A percentile compares a stretch with the other conserved stretches of the same genome.
Evolutionary conservation across 169 alveolate genomes (phyloP).

Genomic region (Cryptosporidium canis): DNA sequence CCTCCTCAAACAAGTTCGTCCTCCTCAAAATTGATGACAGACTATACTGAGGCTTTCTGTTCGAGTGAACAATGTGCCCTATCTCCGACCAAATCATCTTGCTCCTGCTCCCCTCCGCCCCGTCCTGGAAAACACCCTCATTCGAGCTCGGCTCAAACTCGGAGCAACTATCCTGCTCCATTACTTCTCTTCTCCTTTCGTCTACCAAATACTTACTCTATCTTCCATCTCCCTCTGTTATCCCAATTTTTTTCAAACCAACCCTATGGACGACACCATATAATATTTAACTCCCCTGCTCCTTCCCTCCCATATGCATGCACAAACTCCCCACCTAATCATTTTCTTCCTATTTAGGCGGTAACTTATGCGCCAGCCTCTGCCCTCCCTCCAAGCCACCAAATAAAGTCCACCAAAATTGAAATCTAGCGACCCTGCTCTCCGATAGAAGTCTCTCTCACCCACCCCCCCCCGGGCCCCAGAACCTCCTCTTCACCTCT

Average conservation of each 20-base stretch:
- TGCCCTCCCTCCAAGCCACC: too few species aligned
- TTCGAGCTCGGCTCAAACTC: slow-evolving; percentile 2
- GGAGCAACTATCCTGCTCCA: not conserved
- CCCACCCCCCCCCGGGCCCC: not conserved
- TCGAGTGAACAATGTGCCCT: slow-evolving; percentile 56
- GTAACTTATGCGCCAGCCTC: not conserved
- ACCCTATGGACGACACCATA: too few species aligned
- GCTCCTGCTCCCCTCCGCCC: not conserved
- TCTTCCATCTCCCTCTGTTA: not conserved
- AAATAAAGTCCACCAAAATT: too few species aligned
- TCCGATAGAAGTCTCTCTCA: not conserved
- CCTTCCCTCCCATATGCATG: not conserved
- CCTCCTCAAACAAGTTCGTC: slow-evolving; percentile 46
- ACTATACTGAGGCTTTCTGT: slow-evolving; percentile 49
- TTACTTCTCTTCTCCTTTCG: not conserved
- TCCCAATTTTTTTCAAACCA: not conserved
- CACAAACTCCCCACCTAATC: not conserved
- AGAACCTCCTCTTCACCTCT: not conserved
- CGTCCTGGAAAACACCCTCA: not conserved
- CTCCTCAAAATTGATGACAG: slow-evolving; percentile 58
- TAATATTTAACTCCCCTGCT: not conserved
- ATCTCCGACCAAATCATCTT: slow-evolving; percentile 69
- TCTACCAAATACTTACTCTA: not conserved
- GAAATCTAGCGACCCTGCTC: too few species aligned
- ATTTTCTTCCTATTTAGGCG: not conserved